Conservation (phyloP, 371 early-diverging fungal species). For the Quaeritorhiza haematococci region DNA sequence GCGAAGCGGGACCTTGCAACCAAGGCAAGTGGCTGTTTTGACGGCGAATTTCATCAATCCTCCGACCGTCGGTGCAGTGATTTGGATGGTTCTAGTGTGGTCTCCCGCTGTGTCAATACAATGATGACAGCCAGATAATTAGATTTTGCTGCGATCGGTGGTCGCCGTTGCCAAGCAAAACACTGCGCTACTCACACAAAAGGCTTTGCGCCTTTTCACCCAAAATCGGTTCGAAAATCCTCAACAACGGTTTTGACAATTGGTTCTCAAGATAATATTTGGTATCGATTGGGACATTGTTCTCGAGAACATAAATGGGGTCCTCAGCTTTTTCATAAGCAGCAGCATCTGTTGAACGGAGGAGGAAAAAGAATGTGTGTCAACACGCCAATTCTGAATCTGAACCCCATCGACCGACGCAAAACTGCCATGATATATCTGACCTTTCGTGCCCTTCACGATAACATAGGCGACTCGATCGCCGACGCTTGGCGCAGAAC, state of each 20-base stretch:
- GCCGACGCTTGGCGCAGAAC: slow-evolving; percentile 94
- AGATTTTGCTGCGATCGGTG: too few species aligned
- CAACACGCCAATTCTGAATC: not conserved
- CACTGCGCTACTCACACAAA: slow-evolving; percentile 55
- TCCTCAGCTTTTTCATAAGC: slow-evolving; percentile 99
- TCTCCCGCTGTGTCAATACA: slow-evolving; percentile 62
- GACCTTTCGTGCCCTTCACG: slow-evolving; percentile 80
- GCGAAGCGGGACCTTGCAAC: slow-evolving; percentile 86
- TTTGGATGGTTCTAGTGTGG: slow-evolving; percentile 85
- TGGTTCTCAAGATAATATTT: slow-evolving; percentile 99
- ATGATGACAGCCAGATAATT: not conserved
- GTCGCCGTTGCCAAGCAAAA: too few species aligned
- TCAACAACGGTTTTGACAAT: slow-evolving; percentile 90
- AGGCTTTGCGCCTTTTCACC: slow-evolving; percentile 78
- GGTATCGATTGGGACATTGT: slow-evolving; percentile 98
- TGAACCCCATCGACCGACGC: not conserved
- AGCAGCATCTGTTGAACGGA: slow-evolving; percentile 62
- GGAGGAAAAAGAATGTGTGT: not conserved
- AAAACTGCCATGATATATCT: too few species aligned
- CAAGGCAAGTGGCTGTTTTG: slow-evolving; percentile 85
- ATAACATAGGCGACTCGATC: slow-evolving; percentile 99
- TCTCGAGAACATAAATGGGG: slow-evolving; percentile 97
- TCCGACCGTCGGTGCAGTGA: slow-evolving; percentile 83
- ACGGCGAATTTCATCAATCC: slow-evolving; percentile 94
- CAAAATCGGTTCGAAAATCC: slow-evolving; percentile 98